Evolutionary conservation across 2,329 filamentous ascomycete genomes (phyloP), one percentile per base, ranked within the genome.

Genomic region (Colletotrichum sp.): DNA sequence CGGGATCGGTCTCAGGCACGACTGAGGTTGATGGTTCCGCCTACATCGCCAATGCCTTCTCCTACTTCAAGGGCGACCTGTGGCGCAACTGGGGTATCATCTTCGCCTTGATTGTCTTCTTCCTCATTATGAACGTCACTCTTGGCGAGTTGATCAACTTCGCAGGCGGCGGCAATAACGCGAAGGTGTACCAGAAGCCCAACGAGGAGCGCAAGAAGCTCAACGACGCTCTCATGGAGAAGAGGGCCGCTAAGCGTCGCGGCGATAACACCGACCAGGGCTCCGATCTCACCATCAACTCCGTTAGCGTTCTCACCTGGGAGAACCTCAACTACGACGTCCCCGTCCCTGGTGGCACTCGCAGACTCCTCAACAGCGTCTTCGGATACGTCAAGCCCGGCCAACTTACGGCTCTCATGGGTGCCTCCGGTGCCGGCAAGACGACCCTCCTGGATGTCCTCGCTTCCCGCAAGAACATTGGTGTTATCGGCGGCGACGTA

Each of bases 41-140:
- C 16, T 98, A 98, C 82, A 91, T 98, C 76, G 87, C 89, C 0
- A 84, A 91, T 26, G 92, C 89, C 0, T 98, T 95, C 83, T 89
- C 90, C 0, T 98, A 96, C 85, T 83, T 87, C 15, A 89, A 90
- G 0, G 85, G 87, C 1, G 91, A 96, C 68, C 87, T 97, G 1
- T 98, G 95, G 95, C 90, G 95, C 57, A 96, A 97, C 84, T 95
- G 94, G 83, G 95, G 94, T 2, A 97, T 98, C 78, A 92, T 98
- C 76, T 82, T 96, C 13, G 92, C 89, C 3, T 90, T 98, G 77
- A 95, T 98, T 70, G 84, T 93, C 55, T 92, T 92, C 76, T 98
- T 98, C 86, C 88, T 98, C 5, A 84, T 91, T 13, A 85, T 95
- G 73, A 96, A 98, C 78, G 93, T 95, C 52, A 89, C 95, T 18